A percentile compares a stretch with the other conserved stretches of the same genome.
phyloP scores from a whole-genome alignment of 2,329 filamentous ascomycete species.

The Torrubiella hemipterigena region DNA sequence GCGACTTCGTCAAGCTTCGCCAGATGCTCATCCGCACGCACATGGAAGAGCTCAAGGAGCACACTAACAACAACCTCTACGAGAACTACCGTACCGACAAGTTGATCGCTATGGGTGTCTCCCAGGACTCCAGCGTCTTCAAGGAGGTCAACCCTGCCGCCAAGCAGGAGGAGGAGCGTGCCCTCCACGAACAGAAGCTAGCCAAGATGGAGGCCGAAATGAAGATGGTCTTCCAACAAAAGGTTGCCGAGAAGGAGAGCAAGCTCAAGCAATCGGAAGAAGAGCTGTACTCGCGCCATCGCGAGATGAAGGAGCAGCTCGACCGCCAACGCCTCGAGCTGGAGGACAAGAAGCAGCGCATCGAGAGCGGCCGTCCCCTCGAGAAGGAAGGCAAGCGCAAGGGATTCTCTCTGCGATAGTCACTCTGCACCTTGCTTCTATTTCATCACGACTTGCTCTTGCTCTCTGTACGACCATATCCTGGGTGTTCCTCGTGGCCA shows the following conservation, averaged over 20 bases:
- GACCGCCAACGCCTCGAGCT: conserved; percentile 89
- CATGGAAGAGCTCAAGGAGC: conserved; percentile 99
- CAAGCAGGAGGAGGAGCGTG: conserved; percentile 98
- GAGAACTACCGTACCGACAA: conserved; percentile 99
- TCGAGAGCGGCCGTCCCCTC: conserved; percentile 90
- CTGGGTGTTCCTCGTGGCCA: conserved; percentile 46
- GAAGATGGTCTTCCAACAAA: conserved; percentile 99
- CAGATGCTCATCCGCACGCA: conserved; percentile 99
- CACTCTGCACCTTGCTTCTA: conserved; percentile 11
- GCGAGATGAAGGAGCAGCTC: conserved; percentile 99
- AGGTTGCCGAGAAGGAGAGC: conserved; percentile 98
- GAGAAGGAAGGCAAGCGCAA: conserved; percentile 99
- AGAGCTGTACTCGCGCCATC: conserved; percentile 92
- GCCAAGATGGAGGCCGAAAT: conserved; percentile 99
- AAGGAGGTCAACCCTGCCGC: conserved; percentile 99
- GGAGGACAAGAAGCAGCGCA: conserved; percentile 93
- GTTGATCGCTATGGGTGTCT: conserved; percentile 95
- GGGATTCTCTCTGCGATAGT: conserved; percentile 96
- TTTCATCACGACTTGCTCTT: conserved; percentile 12
- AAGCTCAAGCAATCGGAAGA: conserved; percentile 99
- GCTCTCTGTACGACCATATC: conserved; percentile 36
- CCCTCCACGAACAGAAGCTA: conserved; percentile 97
- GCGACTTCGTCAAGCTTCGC: conserved; percentile 98
- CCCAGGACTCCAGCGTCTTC: conserved; percentile 97
- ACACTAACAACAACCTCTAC: conserved; percentile 98